Evolutionary conservation across 2,329 filamentous ascomycete genomes (phyloP), one percentile per base, ranked within the genome.

Genomic region (Passalora sequoiae): DNA sequence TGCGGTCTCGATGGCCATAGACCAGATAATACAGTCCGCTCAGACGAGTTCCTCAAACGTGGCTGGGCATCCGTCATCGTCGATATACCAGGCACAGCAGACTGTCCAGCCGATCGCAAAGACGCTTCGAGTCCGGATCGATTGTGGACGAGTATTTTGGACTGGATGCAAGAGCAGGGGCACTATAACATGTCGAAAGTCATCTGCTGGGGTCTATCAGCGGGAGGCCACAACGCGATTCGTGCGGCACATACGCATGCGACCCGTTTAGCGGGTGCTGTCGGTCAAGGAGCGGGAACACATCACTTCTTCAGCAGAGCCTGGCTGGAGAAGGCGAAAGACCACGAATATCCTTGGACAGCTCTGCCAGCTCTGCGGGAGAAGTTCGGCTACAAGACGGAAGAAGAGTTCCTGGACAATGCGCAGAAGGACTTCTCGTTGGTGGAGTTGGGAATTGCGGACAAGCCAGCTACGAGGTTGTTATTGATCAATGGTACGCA

Each of bases 211-310:
- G 82, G 81, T 0, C 65, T 85, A 24, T 81, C 76, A 50, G 71
- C 75, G 0, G 82, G 82, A 21, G 81, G 81, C 0, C 84, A 84
- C 69, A 83, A 85, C 63, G 81, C 81, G 15, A 57, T 62, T 31
- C 74, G 81, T 13, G 71, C 78, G n/a, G 81, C 81, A 32, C 79
- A 84, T 61, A 84, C 80, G n/a, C 82, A 85, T 60, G 65, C 67
- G 13, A 59, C 68, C 1, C 62, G 66, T 7, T 63, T 86, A 15
- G 62, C 65, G 0, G 82, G 81, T 0, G 64, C 65, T 16, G 69
- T 85, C 15, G 81, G 78, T 2, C 80, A 84, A 62, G 80, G 80
- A 0, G 79, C 79, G 0, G 79, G 79, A 1, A 71, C 70, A 9
- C 80, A 84, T 61, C 70, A 78, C 56, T 82, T 82, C 58, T 77